These are phyloP conservation scores for Sphaerulina populicola DNA, from an alignment of 2,329 filamentous ascomycete species.

Conservation along the genomic window DNA sequence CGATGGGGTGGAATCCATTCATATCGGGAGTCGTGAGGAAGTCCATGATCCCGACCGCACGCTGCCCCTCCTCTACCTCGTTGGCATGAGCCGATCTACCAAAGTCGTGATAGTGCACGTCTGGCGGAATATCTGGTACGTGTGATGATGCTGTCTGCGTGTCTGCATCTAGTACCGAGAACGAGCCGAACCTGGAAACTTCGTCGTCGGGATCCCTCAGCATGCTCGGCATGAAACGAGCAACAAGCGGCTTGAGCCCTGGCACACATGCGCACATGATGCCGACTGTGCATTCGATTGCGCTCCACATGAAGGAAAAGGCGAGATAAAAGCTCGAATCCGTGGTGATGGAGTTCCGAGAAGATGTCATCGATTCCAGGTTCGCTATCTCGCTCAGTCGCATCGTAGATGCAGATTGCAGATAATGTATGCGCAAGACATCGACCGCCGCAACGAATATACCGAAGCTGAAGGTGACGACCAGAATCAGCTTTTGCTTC, in stretches of 20 bases:
- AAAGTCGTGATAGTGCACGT: conserved; percentile 24
- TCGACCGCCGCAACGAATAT: conserved; percentile 83
- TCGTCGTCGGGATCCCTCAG: conserved; percentile 43
- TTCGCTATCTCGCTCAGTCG: conserved; percentile 37
- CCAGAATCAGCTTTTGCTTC: conserved; percentile 79
- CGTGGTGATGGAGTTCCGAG: conserved; percentile 35
- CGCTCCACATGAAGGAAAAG: conserved; percentile 78
- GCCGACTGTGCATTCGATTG: conserved; percentile 81
- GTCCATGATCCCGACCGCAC: conserved; percentile 44
- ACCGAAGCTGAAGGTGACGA: conserved; percentile 78
- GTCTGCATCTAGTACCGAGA: conserved; percentile 16
- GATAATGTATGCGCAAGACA: conserved; percentile 79
- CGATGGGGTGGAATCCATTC: conserved; percentile 26
- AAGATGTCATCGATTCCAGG: not conserved
- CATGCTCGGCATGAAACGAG: conserved; percentile 51
- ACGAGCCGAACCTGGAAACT: conserved; percentile 28
- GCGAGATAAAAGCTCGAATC: conserved; percentile 66
- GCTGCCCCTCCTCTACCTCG: conserved; percentile 9
- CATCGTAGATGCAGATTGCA: conserved; percentile 60
- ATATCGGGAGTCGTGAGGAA: conserved; percentile 46
- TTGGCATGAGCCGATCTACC: conserved; percentile 12
- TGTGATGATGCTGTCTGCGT: conserved; percentile 9
- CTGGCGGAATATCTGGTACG: conserved; percentile 12
- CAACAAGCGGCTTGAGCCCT: conserved; percentile 75
- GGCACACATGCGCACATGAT: conserved; percentile 91